Conservation (phyloP, 1,139 yeast genomes). For the Magnusiomyces tetraspermus region DNA sequence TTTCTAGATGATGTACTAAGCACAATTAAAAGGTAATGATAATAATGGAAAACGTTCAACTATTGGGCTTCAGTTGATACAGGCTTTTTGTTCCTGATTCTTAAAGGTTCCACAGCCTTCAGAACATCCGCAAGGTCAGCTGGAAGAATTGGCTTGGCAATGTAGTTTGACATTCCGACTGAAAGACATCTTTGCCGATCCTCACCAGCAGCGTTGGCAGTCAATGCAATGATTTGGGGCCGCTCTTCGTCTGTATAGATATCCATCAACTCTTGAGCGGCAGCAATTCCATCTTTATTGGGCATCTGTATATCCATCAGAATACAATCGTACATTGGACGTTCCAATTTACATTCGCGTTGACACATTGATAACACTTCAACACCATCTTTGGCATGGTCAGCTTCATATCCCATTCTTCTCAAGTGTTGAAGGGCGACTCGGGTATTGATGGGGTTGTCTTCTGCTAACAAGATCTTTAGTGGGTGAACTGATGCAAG, state of each 20-base stretch:
- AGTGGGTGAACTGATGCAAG: constrained; percentile 36
- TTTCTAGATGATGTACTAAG: too few species aligned
- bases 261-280: constrained; percentile 33
- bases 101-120: constrained; percentile 23
- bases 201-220: constrained; percentile 52
- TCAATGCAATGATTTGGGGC: constrained; percentile 43
- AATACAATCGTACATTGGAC: constrained; percentile 40
- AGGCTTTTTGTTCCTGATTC: not conserved
- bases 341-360: constrained; percentile 22
- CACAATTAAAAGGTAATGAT: too few species aligned
- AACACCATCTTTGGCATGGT: constrained; percentile 48
- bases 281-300: constrained; percentile 43
- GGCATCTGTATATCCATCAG: constrained; percentile 54
- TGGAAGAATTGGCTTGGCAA: constrained; percentile 49
- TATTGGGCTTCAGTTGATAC: too few species aligned
- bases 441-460: constrained; percentile 42
- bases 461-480: constrained; percentile 44
- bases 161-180: constrained; percentile 49
- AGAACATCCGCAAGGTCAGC: constrained; percentile 34
- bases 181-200: constrained; percentile 41
- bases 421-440: constrained; percentile 46
- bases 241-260: constrained; percentile 27
- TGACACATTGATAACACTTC: constrained; percentile 41
- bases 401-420: constrained; percentile 45
- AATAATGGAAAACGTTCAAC: too few species aligned